Conservation (phyloP, 1,139 yeast species). For the Magnusiomyces fungicola region DNA sequence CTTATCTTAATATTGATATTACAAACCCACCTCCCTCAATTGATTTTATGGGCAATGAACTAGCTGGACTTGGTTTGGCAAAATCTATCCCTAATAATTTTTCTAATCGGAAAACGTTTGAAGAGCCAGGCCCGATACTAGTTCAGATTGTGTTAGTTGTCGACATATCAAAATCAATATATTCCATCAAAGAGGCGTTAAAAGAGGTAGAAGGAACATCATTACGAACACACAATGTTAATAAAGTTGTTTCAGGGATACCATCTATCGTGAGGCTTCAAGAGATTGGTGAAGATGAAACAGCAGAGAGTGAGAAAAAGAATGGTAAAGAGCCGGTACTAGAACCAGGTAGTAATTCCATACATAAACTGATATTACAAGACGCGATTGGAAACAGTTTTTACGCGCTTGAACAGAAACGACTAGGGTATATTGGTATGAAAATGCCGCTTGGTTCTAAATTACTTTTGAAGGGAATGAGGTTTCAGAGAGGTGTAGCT, state of each 20-base stretch:
- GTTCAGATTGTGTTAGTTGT: background rate
- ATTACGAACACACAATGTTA: background rate
- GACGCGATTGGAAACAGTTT: background rate
- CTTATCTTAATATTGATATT: background rate
- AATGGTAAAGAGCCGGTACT: background rate
- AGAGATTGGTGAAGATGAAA: background rate
- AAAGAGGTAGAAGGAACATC: background rate
- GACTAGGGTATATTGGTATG: background rate
- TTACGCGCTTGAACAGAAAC: background rate
- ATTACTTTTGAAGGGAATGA: background rate
- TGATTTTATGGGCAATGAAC: background rate
- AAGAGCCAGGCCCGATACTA: background rate
- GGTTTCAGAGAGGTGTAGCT: background rate
- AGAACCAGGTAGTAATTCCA: background rate
- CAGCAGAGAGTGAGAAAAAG: no score
- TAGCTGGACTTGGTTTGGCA: background rate
- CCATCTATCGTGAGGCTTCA: background rate
- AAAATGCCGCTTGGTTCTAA: background rate
- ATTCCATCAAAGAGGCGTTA: background rate
- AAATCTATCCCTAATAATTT: background rate
- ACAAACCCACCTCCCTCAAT: background rate
- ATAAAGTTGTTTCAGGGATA: background rate
- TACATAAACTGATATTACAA: background rate
- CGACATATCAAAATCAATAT: background rate
- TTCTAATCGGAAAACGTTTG: background rate